A percentile compares a stretch with the other conserved stretches of the same genome.
Evolutionary conservation across 2,329 filamentous ascomycete genomes (phyloP).

Genomic region (Alternaria viburni): DNA sequence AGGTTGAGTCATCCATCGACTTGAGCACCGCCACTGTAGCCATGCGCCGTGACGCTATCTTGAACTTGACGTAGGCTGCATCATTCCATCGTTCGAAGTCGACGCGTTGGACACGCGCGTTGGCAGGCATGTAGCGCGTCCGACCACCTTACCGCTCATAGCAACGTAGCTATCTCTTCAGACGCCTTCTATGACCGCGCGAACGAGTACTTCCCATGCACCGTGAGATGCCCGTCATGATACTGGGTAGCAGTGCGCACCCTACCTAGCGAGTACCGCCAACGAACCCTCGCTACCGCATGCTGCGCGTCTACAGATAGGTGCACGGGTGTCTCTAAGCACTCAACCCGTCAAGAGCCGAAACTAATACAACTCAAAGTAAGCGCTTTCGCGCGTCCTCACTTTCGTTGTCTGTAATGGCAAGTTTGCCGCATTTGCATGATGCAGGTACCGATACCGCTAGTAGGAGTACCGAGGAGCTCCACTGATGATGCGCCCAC

Average conservation of each 20-base stretch:
- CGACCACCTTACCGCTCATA: background rate
- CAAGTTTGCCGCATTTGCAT: constrained; percentile 27
- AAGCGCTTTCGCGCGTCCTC: background rate
- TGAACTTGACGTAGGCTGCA: background rate
- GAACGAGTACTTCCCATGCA: background rate
- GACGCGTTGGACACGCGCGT: constrained; percentile 7
- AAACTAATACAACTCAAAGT: background rate
- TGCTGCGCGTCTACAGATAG: background rate
- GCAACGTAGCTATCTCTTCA: background rate
- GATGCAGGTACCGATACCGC: constrained; percentile 15
- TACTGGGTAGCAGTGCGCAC: background rate
- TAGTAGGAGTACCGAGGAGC: constrained; percentile 17
- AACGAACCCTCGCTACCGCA: background rate
- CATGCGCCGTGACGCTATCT: background rate
- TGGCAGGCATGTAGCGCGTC: constrained; percentile 2
- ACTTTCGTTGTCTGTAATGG: too few relatives aligned
- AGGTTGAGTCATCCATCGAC: constrained; percentile 23
- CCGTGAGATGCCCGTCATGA: background rate
- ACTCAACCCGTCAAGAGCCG: background rate
- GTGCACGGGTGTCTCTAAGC: background rate
- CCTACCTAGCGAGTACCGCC: background rate
- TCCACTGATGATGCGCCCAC: constrained; percentile 29
- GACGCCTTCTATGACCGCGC: background rate
- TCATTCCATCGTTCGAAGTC: background rate
- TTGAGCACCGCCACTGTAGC: background rate